These are phyloP conservation scores for Passiflora organensis DNA, from an alignment of 345 rosid genomes.

Conservation along the genomic window DNA sequence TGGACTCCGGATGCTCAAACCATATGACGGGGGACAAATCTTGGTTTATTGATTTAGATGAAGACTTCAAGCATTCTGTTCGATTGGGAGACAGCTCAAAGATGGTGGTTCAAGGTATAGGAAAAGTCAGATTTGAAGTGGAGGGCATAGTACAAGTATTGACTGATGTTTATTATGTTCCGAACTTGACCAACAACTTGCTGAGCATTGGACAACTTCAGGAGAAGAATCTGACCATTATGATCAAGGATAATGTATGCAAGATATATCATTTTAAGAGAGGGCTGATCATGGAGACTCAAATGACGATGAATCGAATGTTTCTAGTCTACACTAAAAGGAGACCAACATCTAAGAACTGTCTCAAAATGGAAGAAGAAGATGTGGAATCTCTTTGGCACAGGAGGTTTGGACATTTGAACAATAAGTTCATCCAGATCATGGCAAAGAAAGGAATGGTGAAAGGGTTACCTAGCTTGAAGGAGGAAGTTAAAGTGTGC, in stretches of 20 bases:
- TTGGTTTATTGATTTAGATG: neutral
- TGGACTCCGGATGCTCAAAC: neutral
- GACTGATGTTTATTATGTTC: neutral
- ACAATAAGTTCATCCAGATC: neutral
- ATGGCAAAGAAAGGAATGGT: neutral
- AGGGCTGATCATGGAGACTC: neutral
- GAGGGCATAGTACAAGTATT: neutral
- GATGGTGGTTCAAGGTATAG: neutral
- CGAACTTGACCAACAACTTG: neutral
- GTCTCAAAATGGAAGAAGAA: neutral
- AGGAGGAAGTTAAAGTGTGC: neutral
- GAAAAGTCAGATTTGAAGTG: neutral
- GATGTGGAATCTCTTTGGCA: neutral
- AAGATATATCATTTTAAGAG: neutral
- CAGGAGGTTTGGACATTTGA: neutral
- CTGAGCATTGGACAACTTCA: neutral
- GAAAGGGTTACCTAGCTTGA: neutral
- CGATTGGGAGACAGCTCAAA: neutral
- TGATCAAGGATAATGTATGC: neutral
- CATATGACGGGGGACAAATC: neutral
- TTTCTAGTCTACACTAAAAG: neutral
- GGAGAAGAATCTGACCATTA: too few species aligned
- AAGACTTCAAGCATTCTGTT: neutral
- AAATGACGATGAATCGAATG: too few species aligned
- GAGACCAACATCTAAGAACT: neutral